Evolutionary conservation across 2,329 filamentous ascomycete species (phyloP).

Genomic region (Colletotrichum sp.): DNA sequence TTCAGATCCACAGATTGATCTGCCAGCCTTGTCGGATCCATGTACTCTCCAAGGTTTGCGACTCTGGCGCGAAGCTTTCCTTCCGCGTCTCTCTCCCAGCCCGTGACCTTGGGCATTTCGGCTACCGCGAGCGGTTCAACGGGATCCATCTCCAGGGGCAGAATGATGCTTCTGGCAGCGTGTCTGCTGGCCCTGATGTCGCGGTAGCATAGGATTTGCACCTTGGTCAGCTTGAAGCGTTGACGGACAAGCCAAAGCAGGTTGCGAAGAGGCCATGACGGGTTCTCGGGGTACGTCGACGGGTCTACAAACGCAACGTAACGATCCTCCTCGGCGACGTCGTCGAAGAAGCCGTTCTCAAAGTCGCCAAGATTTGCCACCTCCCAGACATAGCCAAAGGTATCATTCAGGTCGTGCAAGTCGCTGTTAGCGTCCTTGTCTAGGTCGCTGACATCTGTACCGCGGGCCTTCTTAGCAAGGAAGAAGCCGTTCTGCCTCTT

Average conservation of each 20-base stretch:
- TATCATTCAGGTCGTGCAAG: constrained; percentile 20
- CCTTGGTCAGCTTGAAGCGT: constrained; percentile 76
- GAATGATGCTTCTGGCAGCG: constrained; percentile 80
- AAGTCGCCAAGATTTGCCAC: constrained; percentile 78
- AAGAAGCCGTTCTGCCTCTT: constrained; percentile 92
- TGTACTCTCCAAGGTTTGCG: constrained; percentile 87
- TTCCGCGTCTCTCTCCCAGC: constrained; percentile 86
- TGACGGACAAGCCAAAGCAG: constrained; percentile 84
- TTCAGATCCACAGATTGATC: constrained; percentile 97
- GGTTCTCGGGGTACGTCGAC: constrained; percentile 85
- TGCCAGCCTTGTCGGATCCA: constrained; percentile 87
- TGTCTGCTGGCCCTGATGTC: constrained; percentile 81
- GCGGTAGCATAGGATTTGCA: constrained; percentile 89
- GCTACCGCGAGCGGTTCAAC: constrained; percentile 46
- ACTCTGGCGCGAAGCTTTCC: constrained; percentile 80
- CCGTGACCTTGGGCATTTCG: constrained; percentile 86
- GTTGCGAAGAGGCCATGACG: constrained; percentile 93
- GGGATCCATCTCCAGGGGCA: constrained; percentile 66
- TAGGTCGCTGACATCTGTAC: constrained; percentile 21
- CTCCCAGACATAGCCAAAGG: constrained; percentile 70
- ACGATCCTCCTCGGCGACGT: constrained; percentile 72
- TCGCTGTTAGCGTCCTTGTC: constrained; percentile 20
- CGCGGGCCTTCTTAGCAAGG: constrained; percentile 77
- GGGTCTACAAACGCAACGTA: constrained; percentile 91
- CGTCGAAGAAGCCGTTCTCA: constrained; percentile 87